Conservation (phyloP, 306 rosid species). For the Begonia fuchsioides region DNA sequence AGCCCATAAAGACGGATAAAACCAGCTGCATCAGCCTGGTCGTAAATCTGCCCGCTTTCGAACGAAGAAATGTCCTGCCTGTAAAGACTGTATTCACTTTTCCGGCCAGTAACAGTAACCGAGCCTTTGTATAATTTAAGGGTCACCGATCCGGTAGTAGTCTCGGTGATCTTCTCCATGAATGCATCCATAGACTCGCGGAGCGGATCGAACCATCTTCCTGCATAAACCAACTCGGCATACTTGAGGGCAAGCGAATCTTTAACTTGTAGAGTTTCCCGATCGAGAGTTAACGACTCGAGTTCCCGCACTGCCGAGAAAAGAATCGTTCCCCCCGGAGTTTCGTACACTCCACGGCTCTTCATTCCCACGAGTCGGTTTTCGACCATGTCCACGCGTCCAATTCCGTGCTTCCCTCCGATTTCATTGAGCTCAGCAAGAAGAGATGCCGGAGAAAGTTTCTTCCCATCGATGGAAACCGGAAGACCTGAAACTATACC, state of each 20-base stretch:
- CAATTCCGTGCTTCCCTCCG: conserved; percentile 83
- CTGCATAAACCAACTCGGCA: conserved; percentile 89
- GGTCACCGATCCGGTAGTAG: conserved; percentile 74
- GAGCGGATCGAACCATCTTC: conserved; percentile 94
- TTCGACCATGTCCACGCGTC: conserved; percentile 92
- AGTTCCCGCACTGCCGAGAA: conserved; percentile 59
- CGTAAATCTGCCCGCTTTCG: conserved; percentile 70
- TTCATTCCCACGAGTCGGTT: conserved; percentile 94
- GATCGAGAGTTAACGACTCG: conserved; percentile 70
- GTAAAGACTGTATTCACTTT: conserved; percentile 67
- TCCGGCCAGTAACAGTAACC: conserved; percentile 40
- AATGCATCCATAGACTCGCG: conserved; percentile 76
- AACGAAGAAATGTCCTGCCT: conserved; percentile 92
- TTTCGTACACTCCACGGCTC: conserved; percentile 90
- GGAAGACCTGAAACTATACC: conserved; percentile 66
- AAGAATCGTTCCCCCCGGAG: conserved; percentile 94
- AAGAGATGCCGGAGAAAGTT: conserved; percentile 57
- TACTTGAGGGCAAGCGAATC: conserved; percentile 68
- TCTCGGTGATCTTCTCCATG: conserved; percentile 69
- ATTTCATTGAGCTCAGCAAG: conserved; percentile 62
- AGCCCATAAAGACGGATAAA: conserved; percentile 90
- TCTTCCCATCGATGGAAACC: conserved; percentile 53
- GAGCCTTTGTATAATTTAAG: conserved; percentile 74
- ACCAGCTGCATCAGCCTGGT: conserved; percentile 97
- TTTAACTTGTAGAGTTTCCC: conserved; percentile 65